Conservation (phyloP, 495 filamentous ascomycete species). For the Chaetomium tenue region DNA sequence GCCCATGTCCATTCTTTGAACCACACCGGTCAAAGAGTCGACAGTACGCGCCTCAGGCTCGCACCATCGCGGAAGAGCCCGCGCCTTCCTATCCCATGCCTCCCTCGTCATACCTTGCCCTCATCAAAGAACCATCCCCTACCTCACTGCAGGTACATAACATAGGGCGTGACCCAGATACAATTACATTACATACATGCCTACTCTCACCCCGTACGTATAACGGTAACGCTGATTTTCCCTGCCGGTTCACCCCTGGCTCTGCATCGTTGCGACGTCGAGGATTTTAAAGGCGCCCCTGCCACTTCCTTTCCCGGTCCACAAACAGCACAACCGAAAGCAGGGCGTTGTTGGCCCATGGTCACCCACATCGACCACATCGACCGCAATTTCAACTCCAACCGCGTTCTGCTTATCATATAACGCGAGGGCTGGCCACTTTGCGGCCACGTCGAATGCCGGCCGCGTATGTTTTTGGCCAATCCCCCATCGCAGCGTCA, state of each 20-base stretch:
- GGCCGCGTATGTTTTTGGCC: background rate
- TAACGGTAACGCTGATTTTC: slow-evolving; percentile 7
- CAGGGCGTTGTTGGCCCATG: slow-evolving; percentile 17
- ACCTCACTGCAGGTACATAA: background rate
- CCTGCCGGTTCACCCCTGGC: background rate
- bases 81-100: background rate
- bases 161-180: background rate
- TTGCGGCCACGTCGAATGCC: slow-evolving; percentile 14
- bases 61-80: background rate
- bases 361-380: slow-evolving; percentile 15
- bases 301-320: slow-evolving; percentile 12
- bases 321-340: slow-evolving; percentile 12
- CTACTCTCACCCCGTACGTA: background rate
- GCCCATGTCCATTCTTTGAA: background rate
- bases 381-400: slow-evolving; percentile 14
- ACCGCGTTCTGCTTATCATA: slow-evolving; percentile 14
- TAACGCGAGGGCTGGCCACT: slow-evolving; percentile 10
- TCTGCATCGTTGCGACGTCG: slow-evolving; percentile 19
- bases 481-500: background rate
- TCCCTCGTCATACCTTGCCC: background rate
- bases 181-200: background rate
- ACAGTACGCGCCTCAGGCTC: background rate
- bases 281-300: slow-evolving; percentile 18
- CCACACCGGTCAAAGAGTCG: background rate
- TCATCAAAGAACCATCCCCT: background rate